Evolutionary conservation across 306 rosid species (phyloP), one percentile per base, ranked within the genome.

Genomic region (Quercus dentata): DNA sequence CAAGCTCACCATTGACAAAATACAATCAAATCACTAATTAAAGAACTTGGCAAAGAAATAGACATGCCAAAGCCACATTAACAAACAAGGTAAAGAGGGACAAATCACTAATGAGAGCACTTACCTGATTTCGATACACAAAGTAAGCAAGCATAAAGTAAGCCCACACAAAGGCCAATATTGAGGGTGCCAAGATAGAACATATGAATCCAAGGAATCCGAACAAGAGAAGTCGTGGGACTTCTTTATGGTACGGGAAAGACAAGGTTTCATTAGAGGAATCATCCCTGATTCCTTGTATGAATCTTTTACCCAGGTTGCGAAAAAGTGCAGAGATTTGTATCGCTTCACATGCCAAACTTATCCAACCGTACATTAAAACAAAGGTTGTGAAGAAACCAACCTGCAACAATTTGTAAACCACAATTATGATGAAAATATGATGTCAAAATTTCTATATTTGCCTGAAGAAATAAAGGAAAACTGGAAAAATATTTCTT

Each of bases 301-400:
- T 73, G 56, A 78, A 84, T 76, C 80, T 86, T 76, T 77, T 85
- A 75, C 91, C 54, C 25, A 80, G 9, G 74, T 93, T 95, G 87
- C 83, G 82, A 23, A 87, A 49, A 74, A 95, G 96, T 78, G 94
- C 83, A 82, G 67, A 89, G 44, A 87, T 31, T 84, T 95, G 99
- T 81, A 95, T 90, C 25, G 90, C 82, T 86, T 95, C 99, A 86
- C 79, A 83, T 23, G 94, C 89, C 91, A 95, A 77, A 87, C 97
- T 90, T 64, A 93, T 96, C 98, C 99, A 95, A 69, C 98, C 99
- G 69, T 97, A 95, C 77, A 98, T 86, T 84, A 95, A 75, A 83
- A 93, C 98, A 76, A 91, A 95, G 61, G 99, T 95, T 83, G 87
- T 84, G 87, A 95, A 95, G 89, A 83, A 93, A 56, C 91, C 85